Base-by-base conservation (phyloP, 2,329 filamentous ascomycete species). In the Chaetomiaceae sp. region DNA sequence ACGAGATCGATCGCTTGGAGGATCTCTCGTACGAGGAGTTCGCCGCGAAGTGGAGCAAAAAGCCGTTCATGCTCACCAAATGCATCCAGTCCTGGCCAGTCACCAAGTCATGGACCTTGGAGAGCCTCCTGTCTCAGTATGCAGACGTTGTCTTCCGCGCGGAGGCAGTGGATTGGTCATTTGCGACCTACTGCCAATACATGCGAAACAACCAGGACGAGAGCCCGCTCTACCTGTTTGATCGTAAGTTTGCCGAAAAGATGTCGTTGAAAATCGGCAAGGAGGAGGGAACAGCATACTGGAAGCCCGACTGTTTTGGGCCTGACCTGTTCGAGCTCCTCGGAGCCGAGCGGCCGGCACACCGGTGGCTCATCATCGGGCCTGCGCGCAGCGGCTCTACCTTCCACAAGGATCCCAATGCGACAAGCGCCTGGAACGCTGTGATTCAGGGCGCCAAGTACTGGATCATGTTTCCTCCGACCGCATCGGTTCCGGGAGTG, bases 401-500 rank as follows among this genome's bases (percentile, higher is more conserved):
- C 4, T 97, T 96, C 67, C 92, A 97, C 75, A 96, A 96, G 67
- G 83, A 87, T 56, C 83, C 83, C 20, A 87, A 86, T 61, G 85
- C 72, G 17, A 86, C 83, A 17, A 87, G 84, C 63, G 92, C 94
- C 0, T 97, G 92, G 94, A 97, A 97, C 67, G 92, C 91, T 1
- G 89, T 96, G 14, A 76, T 97, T 25, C 83, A 87, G 55, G 94
- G 92, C 5, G 83, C 86, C 31, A 97, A 97, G 67, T 97, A 97
- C 75, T 97, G 94, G 92, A 92, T 97, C 69, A 95, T 97, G 90
- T 97, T 97, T 66, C 91, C 90, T 0, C 87, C 88, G 0, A 83
- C 83, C 0, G 81, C 84, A 0, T 78, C 84, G 3, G 91, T 94
- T 6, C 92, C 92, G 0, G 92, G 92, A 3, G 91, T 97, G 34